Conservation (phyloP, 2,329 filamentous ascomycete genomes). For the Chrysoporthe deuterocubensis region DNA sequence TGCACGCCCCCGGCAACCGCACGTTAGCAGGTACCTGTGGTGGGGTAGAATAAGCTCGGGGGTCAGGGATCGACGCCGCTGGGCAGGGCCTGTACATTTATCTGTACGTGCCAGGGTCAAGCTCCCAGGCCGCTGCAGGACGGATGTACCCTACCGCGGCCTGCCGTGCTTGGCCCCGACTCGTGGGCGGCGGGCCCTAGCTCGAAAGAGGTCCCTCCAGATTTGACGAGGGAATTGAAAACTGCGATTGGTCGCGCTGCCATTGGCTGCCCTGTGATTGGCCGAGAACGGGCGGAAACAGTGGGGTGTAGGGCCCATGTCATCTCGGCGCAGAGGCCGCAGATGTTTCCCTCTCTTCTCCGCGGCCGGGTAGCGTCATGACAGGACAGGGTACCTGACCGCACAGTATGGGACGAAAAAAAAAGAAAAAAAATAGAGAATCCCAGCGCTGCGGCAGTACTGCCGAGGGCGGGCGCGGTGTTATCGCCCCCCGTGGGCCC, state of each 20-base stretch:
- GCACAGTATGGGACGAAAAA: slow-evolving; percentile 18
- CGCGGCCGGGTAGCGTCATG: not conserved
- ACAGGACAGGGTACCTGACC: not conserved
- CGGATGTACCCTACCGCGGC: slow-evolving; percentile 7
- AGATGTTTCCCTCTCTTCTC: not conserved
- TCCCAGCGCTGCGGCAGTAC: not conserved
- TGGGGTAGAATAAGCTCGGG: slow-evolving; percentile 10
- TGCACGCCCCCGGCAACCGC: not conserved
- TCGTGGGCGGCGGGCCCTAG: slow-evolving; percentile 7
- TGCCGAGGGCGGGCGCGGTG: not conserved
- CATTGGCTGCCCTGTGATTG: slow-evolving; percentile 13
- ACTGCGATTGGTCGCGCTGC: slow-evolving; percentile 10
- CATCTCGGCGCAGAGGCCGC: slow-evolving; percentile 12
- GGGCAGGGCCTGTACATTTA: not conserved
- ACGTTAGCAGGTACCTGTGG: slow-evolving; percentile 9
- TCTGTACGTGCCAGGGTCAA: too few species aligned
- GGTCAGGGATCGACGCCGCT: not conserved
- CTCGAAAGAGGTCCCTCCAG: not conserved
- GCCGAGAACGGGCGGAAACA: not conserved
- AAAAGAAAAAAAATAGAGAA: too few species aligned
- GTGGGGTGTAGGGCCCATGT: not conserved
- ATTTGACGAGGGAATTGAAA: slow-evolving; percentile 3
- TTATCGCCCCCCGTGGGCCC: not conserved
- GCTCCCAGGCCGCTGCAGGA: not conserved
- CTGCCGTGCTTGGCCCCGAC: not conserved